phyloP scores from a whole-genome alignment of 768 basidiomycete genomes.

The Boletus vinaceobasis region DNA sequence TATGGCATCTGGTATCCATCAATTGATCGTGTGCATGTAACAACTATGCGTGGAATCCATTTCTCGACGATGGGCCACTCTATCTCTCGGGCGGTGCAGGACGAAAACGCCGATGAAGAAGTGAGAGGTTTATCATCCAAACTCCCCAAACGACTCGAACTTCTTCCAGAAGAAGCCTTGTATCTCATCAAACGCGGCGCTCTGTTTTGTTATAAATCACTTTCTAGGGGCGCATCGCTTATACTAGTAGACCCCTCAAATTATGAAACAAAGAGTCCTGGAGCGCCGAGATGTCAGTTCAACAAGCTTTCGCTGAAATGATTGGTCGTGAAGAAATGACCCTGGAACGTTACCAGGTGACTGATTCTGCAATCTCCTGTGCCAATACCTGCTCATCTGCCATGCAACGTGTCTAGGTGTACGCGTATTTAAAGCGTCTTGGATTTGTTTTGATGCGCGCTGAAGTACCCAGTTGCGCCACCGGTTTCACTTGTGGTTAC shows the following conservation, averaged over 20 bases:
- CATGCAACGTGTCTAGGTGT: slow-evolving; percentile 57
- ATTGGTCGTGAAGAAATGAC: slow-evolving; percentile 75
- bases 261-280: slow-evolving; percentile 43
- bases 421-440: slow-evolving; percentile 85
- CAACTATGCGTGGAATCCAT: slow-evolving; percentile 75
- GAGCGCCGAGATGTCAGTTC: slow-evolving; percentile 84
- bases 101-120: slow-evolving; percentile 28
- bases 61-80: slow-evolving; percentile 82
- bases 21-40: slow-evolving; percentile 63
- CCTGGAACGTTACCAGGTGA: slow-evolving; percentile 85
- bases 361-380: slow-evolving; percentile 8
- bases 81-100: slow-evolving; percentile 44
- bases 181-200: slow-evolving; percentile 91
- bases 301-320: slow-evolving; percentile 86
- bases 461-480: slow-evolving; percentile 51
- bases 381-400: neutral
- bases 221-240: slow-evolving; percentile 25
- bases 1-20: slow-evolving; percentile 77
- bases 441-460: slow-evolving; percentile 89
- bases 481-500: slow-evolving; percentile 19
- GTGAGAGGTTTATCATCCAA: slow-evolving; percentile 29
- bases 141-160: slow-evolving; percentile 65
- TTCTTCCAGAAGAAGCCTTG: slow-evolving; percentile 92
- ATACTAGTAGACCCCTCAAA: slow-evolving; percentile 2
- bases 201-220: slow-evolving; percentile 76